These are phyloP conservation scores for Cochliopodium minus DNA, from an alignment of 208 protist genomes.

Conservation along the genomic window DNA sequence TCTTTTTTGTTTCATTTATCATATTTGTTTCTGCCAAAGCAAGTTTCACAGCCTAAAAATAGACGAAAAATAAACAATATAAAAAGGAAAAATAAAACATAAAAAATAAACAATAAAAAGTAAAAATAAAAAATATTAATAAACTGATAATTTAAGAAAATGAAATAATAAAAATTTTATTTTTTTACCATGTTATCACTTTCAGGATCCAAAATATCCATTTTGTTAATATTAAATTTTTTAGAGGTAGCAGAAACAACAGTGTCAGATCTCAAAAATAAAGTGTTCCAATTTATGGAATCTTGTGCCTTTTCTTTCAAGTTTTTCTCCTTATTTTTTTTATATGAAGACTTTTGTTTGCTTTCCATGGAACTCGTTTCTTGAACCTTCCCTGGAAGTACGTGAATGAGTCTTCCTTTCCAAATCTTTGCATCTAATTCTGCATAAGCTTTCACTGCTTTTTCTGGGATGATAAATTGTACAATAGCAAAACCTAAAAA, in stretches of 20 bases:
- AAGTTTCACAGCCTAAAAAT: background rate
- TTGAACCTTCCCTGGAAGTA: background rate
- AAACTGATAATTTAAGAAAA: too few relatives aligned
- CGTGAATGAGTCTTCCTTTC: slow-evolving; percentile 19
- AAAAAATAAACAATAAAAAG: too few relatives aligned
- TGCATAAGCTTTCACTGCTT: slow-evolving; percentile 30
- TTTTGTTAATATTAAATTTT: slow-evolving; percentile 33
- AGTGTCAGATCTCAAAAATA: slow-evolving; percentile 50
- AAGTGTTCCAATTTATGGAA: slow-evolving; percentile 49
- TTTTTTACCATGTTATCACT: slow-evolving; percentile 2
- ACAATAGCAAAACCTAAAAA: slow-evolving; percentile 47
- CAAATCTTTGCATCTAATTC: slow-evolving; percentile 37
- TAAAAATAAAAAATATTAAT: too few relatives aligned
- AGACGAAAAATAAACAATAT: background rate
- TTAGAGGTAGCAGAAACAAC: slow-evolving; percentile 37
- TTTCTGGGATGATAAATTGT: slow-evolving; percentile 35
- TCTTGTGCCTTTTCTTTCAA: slow-evolving; percentile 12
- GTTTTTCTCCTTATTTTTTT: slow-evolving; percentile 27
- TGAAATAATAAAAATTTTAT: slow-evolving; percentile 35
- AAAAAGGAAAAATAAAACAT: too few relatives aligned
- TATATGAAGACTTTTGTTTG: slow-evolving; percentile 3
- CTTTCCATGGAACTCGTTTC: background rate
- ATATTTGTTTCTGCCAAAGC: slow-evolving; percentile 9
- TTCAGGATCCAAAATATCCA: slow-evolving; percentile 33
- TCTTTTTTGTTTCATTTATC: slow-evolving; percentile 2